A percentile compares a stretch with the other conserved stretches of the same genome.
phyloP scores from a whole-genome alignment of 2,329 filamentous ascomycete genomes.

The Aspergillus novoparasiticus region DNA sequence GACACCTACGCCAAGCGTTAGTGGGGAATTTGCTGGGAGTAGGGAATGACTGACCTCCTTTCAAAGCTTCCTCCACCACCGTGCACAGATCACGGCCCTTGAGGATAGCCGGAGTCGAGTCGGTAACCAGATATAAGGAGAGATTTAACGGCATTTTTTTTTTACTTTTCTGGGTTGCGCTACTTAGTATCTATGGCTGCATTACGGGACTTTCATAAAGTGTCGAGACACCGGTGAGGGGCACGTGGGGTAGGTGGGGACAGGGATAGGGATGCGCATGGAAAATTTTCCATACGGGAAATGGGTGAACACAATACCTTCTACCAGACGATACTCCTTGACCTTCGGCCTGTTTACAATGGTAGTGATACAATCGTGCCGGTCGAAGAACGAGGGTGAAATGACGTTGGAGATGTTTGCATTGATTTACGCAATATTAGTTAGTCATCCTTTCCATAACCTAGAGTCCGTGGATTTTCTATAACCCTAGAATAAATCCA shows the following conservation, averaged over 20 bases:
- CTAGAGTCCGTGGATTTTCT: not conserved
- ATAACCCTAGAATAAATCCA: not conserved
- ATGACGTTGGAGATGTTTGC: conserved; percentile 2
- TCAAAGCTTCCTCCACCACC: conserved; percentile 74
- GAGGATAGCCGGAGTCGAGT: conserved; percentile 84
- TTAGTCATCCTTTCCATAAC: not conserved
- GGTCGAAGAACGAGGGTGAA: not conserved
- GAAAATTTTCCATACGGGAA: not conserved
- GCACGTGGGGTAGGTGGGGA: conserved; percentile 6
- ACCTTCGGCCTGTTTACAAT: not conserved
- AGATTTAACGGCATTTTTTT: conserved; percentile 64
- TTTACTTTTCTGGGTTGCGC: conserved; percentile 22
- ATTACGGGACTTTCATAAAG: not conserved
- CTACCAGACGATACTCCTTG: not conserved
- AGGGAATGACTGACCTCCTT: conserved; percentile 60
- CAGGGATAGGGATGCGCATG: not conserved
- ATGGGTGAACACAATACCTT: not conserved
- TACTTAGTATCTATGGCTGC: not conserved
- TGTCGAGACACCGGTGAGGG: not conserved
- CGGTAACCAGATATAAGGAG: conserved; percentile 86
- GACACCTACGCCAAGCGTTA: conserved; percentile 53
- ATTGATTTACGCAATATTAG: not conserved
- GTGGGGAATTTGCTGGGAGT: conserved; percentile 3
- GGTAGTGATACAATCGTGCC: not conserved
- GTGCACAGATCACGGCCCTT: conserved; percentile 68